These are phyloP conservation scores for Colletotrichum sidae DNA, from an alignment of 2,329 filamentous ascomycete genomes.

Conservation along the genomic window DNA sequence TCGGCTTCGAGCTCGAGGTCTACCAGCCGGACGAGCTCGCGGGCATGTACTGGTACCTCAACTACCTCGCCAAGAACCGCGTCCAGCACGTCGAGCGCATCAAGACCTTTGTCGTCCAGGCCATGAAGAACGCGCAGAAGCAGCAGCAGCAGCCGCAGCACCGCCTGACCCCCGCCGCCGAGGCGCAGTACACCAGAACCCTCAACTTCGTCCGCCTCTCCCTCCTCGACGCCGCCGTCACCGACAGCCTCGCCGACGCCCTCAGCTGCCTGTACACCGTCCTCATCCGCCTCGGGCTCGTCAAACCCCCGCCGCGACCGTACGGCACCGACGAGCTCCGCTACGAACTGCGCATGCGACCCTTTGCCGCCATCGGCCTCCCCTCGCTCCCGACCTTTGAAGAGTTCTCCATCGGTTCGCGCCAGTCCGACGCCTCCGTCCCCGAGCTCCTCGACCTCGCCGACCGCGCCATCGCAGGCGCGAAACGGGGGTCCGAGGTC, in stretches of 20 bases:
- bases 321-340: slow-evolving; percentile 77
- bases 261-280: slow-evolving; percentile 74
- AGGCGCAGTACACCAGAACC: slow-evolving; percentile 60
- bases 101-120: slow-evolving; percentile 69
- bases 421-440: slow-evolving; percentile 52
- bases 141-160: slow-evolving; percentile 14
- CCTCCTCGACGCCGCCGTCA: slow-evolving; percentile 74
- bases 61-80: slow-evolving; percentile 77
- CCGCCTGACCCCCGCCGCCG: slow-evolving; percentile 45
- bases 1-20: slow-evolving; percentile 93
- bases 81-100: slow-evolving; percentile 79
- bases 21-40: slow-evolving; percentile 88
- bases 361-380: slow-evolving; percentile 76
- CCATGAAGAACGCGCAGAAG: slow-evolving; percentile 45
- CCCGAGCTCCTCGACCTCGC: slow-evolving; percentile 58
- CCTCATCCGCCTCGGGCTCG: slow-evolving; percentile 67
- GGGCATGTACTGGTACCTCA: slow-evolving; percentile 92
- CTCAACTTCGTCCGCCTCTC: slow-evolving; percentile 69
- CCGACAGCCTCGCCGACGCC: slow-evolving; percentile 66
- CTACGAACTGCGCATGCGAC: slow-evolving; percentile 89
- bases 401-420: slow-evolving; percentile 63
- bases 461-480: slow-evolving; percentile 57
- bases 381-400: slow-evolving; percentile 75
- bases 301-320: slow-evolving; percentile 65
- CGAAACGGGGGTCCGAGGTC: slow-evolving; percentile 68